These are phyloP conservation scores for Penicillium argentinense DNA, from an alignment of 495 filamentous ascomycete species.

Conservation along the genomic window DNA sequence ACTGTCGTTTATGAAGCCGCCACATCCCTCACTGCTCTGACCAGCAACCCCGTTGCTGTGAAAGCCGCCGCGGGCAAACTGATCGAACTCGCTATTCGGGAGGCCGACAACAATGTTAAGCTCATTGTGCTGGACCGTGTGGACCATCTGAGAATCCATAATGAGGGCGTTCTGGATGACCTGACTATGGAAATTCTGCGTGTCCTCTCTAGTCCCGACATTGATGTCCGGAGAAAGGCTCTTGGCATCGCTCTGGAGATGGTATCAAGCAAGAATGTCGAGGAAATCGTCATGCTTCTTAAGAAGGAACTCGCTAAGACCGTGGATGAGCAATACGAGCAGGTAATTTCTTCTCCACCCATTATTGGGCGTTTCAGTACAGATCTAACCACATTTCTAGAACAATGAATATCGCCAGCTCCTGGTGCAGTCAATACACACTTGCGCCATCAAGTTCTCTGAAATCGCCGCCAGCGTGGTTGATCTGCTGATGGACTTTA, in stretches of 20 bases:
- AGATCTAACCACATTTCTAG: conserved; percentile 37
- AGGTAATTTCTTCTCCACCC: conserved; percentile 46
- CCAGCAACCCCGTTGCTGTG: conserved; percentile 94
- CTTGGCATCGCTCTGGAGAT: conserved; percentile 91
- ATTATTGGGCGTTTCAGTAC: background rate
- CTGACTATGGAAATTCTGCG: conserved; percentile 97
- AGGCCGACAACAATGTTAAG: conserved; percentile 98
- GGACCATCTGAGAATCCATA: conserved; percentile 84
- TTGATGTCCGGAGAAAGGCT: conserved; percentile 93
- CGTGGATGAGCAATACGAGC: conserved; percentile 97
- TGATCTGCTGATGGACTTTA: conserved; percentile 98
- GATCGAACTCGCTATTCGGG: conserved; percentile 94
- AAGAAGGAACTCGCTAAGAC: conserved; percentile 98
- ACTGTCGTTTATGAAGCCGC: conserved; percentile 98
- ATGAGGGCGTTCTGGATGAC: conserved; percentile 91
- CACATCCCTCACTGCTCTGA: conserved; percentile 92
- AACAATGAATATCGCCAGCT: conserved; percentile 96
- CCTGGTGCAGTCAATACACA: conserved; percentile 95
- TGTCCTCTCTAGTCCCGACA: conserved; percentile 93
- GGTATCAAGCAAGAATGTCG: conserved; percentile 98
- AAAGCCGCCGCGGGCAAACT: conserved; percentile 96
- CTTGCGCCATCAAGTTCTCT: conserved; percentile 97
- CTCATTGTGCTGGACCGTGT: conserved; percentile 96
- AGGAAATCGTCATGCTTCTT: conserved; percentile 92
- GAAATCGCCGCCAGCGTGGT: conserved; percentile 97